Percentiles rank a stretch among this genome's conserved stretches.
phyloP scores from a whole-genome alignment of 1,139 yeast species.

The Arxiozyma bovina region DNA sequence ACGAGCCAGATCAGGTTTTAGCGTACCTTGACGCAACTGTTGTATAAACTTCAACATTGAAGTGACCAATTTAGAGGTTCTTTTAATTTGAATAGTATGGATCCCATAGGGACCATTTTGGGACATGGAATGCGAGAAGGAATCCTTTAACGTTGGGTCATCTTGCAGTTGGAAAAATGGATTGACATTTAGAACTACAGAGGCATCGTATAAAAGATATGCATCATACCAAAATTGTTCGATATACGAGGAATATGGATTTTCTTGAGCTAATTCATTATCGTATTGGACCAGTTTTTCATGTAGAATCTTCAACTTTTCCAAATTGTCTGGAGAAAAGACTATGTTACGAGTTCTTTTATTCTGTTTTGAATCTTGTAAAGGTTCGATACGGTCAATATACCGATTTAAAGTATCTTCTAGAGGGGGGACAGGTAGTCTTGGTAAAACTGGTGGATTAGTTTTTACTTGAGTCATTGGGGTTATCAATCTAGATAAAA shows the following conservation, averaged over 20 bases:
- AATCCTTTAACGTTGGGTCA: slow-evolving; percentile 68
- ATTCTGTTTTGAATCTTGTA: slow-evolving; percentile 68
- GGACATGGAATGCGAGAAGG: neutral
- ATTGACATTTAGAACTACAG: slow-evolving; percentile 77
- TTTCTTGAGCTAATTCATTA: slow-evolving; percentile 54
- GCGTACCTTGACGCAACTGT: slow-evolving; percentile 65
- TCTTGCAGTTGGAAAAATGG: slow-evolving; percentile 85
- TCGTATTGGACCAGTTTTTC: slow-evolving; percentile 33
- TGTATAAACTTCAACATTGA: slow-evolving; percentile 72
- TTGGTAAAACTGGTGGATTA: slow-evolving; percentile 6
- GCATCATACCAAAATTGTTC: slow-evolving; percentile 94
- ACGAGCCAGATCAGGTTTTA: slow-evolving; percentile 63
- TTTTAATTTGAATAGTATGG: slow-evolving; percentile 47
- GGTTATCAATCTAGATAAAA: too few species aligned
- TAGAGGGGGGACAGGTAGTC: slow-evolving; percentile 68
- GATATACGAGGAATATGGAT: slow-evolving; percentile 64
- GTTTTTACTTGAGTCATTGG: neutral
- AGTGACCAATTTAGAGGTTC: slow-evolving; percentile 75
- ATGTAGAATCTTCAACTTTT: slow-evolving; percentile 28
- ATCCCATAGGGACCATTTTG: slow-evolving; percentile 19
- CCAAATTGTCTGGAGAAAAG: slow-evolving; percentile 52
- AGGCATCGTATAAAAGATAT: slow-evolving; percentile 76
- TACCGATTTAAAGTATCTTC: slow-evolving; percentile 56
- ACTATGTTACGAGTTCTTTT: slow-evolving; percentile 48
- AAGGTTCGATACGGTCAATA: slow-evolving; percentile 58